phyloP scores from a whole-genome alignment of 805 yeast species.

The Lipomyces spencermartinsiae region DNA sequence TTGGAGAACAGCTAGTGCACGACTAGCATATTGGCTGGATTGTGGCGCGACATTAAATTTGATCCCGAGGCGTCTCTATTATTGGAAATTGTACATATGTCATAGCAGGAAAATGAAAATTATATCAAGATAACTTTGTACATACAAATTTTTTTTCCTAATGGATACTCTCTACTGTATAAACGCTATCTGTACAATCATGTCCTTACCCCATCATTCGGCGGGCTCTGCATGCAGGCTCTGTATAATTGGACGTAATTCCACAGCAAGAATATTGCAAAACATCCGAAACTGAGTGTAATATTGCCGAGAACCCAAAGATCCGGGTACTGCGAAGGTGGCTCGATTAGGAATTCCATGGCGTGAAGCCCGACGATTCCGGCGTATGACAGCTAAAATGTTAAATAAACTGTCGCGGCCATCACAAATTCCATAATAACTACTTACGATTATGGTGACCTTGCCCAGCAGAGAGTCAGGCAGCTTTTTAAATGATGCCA shows the following conservation, averaged over 20 bases:
- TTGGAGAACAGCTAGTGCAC: background rate
- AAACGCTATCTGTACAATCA: background rate
- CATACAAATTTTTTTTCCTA: background rate
- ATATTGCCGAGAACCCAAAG: constrained; percentile 83
- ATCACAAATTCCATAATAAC: background rate
- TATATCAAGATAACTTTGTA: background rate
- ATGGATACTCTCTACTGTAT: background rate
- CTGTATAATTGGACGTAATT: constrained; percentile 59
- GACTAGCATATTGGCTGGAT: background rate
- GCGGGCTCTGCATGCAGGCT: constrained; percentile 39
- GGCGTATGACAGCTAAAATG: constrained; percentile 47
- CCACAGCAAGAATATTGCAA: constrained; percentile 83
- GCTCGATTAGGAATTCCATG: constrained; percentile 54
- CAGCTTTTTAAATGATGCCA: constrained; percentile 62
- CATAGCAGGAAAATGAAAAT: background rate
- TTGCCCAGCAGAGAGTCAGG: constrained; percentile 61
- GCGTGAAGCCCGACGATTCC: constrained; percentile 59
- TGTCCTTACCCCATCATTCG: background rate
- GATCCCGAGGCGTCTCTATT: background rate
- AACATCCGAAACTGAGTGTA: constrained; percentile 75
- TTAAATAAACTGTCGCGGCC: background rate
- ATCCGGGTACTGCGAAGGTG: constrained; percentile 66
- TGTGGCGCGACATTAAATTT: too few relatives aligned
- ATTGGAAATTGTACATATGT: constrained; percentile 8
- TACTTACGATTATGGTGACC: constrained; percentile 56